Conservation (phyloP, 257 asterid species). For the Jasminum sambac region DNA sequence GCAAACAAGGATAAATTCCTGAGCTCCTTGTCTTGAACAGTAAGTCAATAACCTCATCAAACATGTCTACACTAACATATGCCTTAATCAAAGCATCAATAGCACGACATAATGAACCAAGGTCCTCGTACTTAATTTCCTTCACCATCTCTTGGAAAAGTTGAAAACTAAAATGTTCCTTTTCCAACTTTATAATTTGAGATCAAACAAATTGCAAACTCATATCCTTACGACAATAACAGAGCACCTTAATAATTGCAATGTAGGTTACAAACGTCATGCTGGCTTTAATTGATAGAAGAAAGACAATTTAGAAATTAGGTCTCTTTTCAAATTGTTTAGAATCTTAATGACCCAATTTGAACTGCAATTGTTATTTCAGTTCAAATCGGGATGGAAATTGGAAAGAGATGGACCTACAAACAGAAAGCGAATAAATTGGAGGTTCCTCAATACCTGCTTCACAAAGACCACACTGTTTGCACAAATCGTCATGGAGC, state of each 20-base stretch:
- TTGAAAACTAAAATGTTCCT: constrained; percentile 43
- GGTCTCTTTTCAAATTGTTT: constrained; percentile 45
- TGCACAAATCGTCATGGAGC: constrained; percentile 49
- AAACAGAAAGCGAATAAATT: constrained; percentile 40
- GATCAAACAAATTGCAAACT: constrained; percentile 52
- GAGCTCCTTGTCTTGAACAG: constrained; percentile 42
- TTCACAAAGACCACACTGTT: constrained; percentile 46
- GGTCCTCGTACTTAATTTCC: constrained; percentile 45
- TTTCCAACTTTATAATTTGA: constrained; percentile 44
- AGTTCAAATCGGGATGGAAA: constrained; percentile 38
- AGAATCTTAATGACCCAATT: constrained; percentile 57
- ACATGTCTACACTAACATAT: constrained; percentile 57
- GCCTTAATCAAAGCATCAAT: constrained; percentile 58
- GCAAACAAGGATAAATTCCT: constrained; percentile 49
- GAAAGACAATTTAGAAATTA: constrained; percentile 46
- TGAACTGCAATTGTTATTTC: constrained; percentile 25
- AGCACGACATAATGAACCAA: constrained; percentile 44
- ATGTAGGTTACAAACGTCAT: constrained; percentile 47
- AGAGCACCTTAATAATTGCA: constrained; percentile 63
- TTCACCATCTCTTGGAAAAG: constrained; percentile 54
- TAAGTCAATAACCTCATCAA: constrained; percentile 62
- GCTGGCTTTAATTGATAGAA: constrained; percentile 49
- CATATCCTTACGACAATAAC: constrained; percentile 51
- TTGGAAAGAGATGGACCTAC: constrained; percentile 63
- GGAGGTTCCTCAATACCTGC: constrained; percentile 30